A percentile compares a stretch with the other conserved stretches of the same genome.
phyloP scores from a whole-genome alignment of 768 basidiomycete genomes.

The Rhodotorula diobovata region DNA sequence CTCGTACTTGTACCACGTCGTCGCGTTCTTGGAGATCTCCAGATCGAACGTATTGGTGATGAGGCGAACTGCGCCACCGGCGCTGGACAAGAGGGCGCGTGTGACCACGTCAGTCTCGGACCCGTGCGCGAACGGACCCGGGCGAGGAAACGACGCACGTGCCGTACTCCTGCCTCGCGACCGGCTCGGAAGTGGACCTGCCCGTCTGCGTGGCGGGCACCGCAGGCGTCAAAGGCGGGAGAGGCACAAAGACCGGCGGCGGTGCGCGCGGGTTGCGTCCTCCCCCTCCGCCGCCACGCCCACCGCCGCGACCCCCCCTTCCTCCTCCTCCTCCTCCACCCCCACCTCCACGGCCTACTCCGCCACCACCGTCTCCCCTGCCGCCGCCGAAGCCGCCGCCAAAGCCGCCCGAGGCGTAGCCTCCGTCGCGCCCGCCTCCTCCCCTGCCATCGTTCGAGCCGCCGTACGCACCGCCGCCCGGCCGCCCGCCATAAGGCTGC shows the following conservation, averaged over 20 bases:
- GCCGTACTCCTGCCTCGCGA: background rate
- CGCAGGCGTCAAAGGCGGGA: background rate
- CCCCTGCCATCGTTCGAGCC: background rate
- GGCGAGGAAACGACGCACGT: background rate
- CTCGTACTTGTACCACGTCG: conserved; percentile 20
- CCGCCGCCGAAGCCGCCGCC: background rate
- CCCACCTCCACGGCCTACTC: background rate
- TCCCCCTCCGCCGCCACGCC: background rate
- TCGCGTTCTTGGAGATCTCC: background rate
- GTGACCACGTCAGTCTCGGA: background rate
- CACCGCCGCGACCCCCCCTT: too few species aligned
- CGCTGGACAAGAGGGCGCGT: background rate
- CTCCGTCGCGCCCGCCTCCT: background rate
- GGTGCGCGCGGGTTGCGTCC: background rate
- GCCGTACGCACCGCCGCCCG: background rate
- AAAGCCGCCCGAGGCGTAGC: background rate
- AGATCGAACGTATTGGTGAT: conserved; percentile 3
- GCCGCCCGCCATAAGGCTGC: background rate
- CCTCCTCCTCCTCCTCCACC: background rate
- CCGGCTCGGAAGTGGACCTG: background rate
- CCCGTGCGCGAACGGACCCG: background rate
- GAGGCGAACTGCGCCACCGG: background rate
- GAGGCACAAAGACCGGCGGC: background rate
- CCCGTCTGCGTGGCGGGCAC: background rate
- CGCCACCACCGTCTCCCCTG: background rate